Conservation (phyloP, 2,329 filamentous ascomycete genomes). For the Ophiostoma ips region DNA sequence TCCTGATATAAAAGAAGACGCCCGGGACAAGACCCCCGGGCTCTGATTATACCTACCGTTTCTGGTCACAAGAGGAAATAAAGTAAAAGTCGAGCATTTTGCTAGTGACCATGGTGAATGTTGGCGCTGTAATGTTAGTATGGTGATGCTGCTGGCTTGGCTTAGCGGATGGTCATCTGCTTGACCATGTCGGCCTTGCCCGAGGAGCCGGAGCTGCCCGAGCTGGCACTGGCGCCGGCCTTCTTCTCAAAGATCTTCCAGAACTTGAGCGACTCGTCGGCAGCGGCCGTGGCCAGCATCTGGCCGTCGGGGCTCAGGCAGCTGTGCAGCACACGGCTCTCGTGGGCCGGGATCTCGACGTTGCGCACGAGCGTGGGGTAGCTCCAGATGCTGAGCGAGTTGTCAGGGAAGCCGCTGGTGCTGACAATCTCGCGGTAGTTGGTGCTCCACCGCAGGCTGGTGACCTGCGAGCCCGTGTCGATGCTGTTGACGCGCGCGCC, state of each 20-base stretch:
- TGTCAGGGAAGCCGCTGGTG: constrained; percentile 97
- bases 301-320: constrained; percentile 94
- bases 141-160: background rate
- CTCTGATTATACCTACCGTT: constrained; percentile 31
- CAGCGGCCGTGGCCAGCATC: constrained; percentile 91
- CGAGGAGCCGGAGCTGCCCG: constrained; percentile 51
- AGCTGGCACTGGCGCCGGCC: constrained; percentile 54
- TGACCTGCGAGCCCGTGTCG: constrained; percentile 95
- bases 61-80: constrained; percentile 12
- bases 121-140: constrained; percentile 7
- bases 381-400: constrained; percentile 97
- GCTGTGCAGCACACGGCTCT: constrained; percentile 92
- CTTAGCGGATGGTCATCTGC: constrained; percentile 85
- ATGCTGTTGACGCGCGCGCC: constrained; percentile 98
- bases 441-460: constrained; percentile 88
- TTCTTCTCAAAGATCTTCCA: constrained; percentile 99
- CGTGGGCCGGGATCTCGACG: constrained; percentile 93
- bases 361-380: constrained; percentile 96
- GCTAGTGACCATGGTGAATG: background rate
- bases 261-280: constrained; percentile 96
- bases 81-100: constrained; percentile 10
- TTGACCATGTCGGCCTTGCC: constrained; percentile 78
- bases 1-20: constrained; percentile 8
- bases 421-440: constrained; percentile 97
- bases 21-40: constrained; percentile 1